phyloP scores from a whole-genome alignment of 2,329 filamentous ascomycete genomes.

The Pseudogymnoascus sp. region DNA sequence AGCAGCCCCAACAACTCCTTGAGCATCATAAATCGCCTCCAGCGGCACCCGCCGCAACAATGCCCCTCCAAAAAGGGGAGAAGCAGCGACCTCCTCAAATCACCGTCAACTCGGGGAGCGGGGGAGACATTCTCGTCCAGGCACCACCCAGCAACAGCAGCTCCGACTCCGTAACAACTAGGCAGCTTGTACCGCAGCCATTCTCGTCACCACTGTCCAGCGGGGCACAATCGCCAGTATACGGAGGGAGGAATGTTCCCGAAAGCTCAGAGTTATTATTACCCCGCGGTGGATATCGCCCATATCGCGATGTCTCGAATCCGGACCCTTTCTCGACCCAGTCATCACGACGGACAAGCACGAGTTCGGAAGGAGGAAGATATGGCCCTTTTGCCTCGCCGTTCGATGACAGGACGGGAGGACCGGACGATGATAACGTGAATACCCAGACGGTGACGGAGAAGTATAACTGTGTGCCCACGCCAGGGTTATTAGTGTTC shows the following conservation, averaged over 20 bases:
- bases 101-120: conserved; percentile 51
- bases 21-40: background rate
- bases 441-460: conserved; percentile 67
- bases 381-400: conserved; percentile 41
- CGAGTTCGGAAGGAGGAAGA: conserved; percentile 41
- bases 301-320: conserved; percentile 42
- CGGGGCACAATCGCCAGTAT: conserved; percentile 13
- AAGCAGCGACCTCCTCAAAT: conserved; percentile 44
- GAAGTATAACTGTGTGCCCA: conserved; percentile 65
- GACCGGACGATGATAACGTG: conserved; percentile 54
- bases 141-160: conserved; percentile 13
- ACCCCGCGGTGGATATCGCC: conserved; percentile 38
- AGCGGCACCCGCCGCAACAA: conserved; percentile 3
- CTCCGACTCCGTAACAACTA: conserved; percentile 32
- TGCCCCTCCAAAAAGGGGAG: background rate
- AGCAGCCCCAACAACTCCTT: background rate
- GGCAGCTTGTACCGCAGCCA: conserved; percentile 23
- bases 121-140: conserved; percentile 35
- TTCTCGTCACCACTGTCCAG: conserved; percentile 14
- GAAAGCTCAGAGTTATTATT: conserved; percentile 33
- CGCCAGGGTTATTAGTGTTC: conserved; percentile 57
- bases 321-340: conserved; percentile 29
- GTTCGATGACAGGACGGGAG: conserved; percentile 50
- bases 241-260: conserved; percentile 17
- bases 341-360: conserved; percentile 56